A percentile compares a stretch with the other conserved stretches of the same genome.
Evolutionary conservation across 139 green algal species (phyloP).

Genomic region (Eudorina sp.): DNA sequence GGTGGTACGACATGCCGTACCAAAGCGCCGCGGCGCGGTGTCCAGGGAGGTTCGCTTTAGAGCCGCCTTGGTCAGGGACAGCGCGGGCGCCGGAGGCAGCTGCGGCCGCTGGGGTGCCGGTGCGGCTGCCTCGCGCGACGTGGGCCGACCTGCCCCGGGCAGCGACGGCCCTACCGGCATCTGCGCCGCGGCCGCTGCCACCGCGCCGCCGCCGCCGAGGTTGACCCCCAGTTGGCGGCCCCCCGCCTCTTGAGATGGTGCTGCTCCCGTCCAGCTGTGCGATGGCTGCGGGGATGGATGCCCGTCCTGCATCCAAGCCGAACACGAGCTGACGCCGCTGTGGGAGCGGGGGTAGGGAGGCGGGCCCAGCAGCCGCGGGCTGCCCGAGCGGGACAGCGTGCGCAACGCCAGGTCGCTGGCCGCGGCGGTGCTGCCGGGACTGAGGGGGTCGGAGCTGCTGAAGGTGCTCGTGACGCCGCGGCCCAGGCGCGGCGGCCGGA

Average conservation of each 20-base stretch:
- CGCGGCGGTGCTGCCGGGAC: background rate
- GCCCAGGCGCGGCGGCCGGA: background rate
- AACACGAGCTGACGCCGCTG: constrained; percentile 6
- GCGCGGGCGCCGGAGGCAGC: background rate
- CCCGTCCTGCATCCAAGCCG: background rate
- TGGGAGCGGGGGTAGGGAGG: background rate
- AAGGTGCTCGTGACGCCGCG: background rate
- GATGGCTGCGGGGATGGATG: background rate
- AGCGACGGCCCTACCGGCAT: background rate
- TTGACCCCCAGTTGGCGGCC: too few species aligned
- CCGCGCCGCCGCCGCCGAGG: too few species aligned
- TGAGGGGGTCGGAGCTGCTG: background rate
- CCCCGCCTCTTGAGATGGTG: too few species aligned
- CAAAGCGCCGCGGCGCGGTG: background rate
- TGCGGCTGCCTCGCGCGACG: background rate
- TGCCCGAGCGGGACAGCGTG: background rate
- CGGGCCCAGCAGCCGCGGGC: background rate
- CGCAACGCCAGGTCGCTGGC: background rate
- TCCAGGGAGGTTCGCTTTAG: background rate
- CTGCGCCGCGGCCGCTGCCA: too few species aligned
- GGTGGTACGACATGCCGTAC: background rate
- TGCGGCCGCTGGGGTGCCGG: background rate
- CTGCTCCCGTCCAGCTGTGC: background rate
- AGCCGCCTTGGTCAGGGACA: too few species aligned
- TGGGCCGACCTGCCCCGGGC: background rate